These are phyloP conservation scores for Cercophora samala DNA, from an alignment of 495 filamentous ascomycete genomes.

Conservation along the genomic window DNA sequence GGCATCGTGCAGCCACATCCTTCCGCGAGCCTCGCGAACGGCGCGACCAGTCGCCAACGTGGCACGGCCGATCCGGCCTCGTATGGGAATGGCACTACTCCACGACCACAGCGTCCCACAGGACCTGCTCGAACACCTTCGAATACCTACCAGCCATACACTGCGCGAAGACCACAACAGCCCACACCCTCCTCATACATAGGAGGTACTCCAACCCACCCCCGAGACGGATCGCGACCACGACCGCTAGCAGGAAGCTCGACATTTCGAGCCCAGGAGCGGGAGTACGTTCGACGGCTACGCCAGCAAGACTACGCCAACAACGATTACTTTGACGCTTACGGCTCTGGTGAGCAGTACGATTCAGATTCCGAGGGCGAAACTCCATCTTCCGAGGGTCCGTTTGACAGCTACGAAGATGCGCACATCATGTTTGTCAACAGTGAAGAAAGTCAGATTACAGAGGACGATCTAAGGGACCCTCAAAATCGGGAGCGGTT, in stretches of 20 bases:
- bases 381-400: constrained; percentile 78
- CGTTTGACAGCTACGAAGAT: constrained; percentile 82
- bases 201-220: constrained; percentile 57
- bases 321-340: constrained; percentile 74
- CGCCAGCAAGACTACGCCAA: constrained; percentile 59
- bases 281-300: constrained; percentile 48
- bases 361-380: constrained; percentile 84
- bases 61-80: constrained; percentile 19
- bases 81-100: constrained; percentile 29
- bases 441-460: constrained; percentile 80
- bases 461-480: constrained; percentile 82
- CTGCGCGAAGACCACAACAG: constrained; percentile 36
- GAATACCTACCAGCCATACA: constrained; percentile 48
- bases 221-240: constrained; percentile 78
- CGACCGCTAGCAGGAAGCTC: constrained; percentile 63
- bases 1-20: constrained; percentile 37
- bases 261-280: constrained; percentile 54
- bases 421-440: constrained; percentile 87
- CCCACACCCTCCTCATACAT: constrained; percentile 32
- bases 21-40: constrained; percentile 27
- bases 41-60: constrained; percentile 35
- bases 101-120: constrained; percentile 36
- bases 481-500: constrained; percentile 84
- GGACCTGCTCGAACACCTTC: constrained; percentile 45
- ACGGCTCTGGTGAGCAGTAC: constrained; percentile 61